phyloP scores from a whole-genome alignment of 306 rosid species.

The Lupinus albus region DNA sequence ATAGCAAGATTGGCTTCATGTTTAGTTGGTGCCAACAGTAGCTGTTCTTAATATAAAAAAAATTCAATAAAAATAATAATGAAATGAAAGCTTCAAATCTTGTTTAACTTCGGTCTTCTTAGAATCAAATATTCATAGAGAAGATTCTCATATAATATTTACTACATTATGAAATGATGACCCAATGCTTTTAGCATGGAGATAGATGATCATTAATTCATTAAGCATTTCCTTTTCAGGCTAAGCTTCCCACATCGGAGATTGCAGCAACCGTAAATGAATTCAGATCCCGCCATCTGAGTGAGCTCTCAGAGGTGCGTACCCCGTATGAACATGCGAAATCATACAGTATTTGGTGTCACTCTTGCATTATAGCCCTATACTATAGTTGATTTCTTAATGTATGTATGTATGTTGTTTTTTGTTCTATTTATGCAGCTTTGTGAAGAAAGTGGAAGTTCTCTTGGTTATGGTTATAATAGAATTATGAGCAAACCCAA shows the following conservation, averaged over 20 bases:
- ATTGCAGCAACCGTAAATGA: constrained; percentile 92
- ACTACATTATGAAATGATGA: constrained; percentile 24
- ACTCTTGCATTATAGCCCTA: not conserved
- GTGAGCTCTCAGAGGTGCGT: constrained; percentile 92
- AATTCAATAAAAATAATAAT: not conserved
- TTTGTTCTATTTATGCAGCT: constrained; percentile 61
- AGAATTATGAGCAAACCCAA: constrained; percentile 70
- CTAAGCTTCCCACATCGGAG: constrained; percentile 92
- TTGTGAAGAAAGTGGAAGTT: constrained; percentile 88
- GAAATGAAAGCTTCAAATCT: constrained; percentile 26
- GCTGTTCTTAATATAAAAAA: constrained; percentile 19
- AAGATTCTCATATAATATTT: constrained; percentile 12
- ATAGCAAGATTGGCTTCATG: not conserved
- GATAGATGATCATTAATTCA: constrained; percentile 24
- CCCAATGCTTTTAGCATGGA: constrained; percentile 30
- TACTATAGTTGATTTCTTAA: constrained; percentile 33
- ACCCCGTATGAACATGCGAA: constrained; percentile 2
- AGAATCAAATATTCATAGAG: constrained; percentile 22
- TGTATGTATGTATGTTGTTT: constrained; percentile 11
- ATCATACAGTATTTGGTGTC: not conserved
- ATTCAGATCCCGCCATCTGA: constrained; percentile 88
- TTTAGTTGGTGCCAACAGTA: constrained; percentile 27
- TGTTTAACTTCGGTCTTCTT: not conserved
- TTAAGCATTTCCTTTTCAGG: constrained; percentile 52
- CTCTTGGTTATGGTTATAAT: constrained; percentile 89